These are phyloP conservation scores for Phenoliferia sp. DNA, from an alignment of 1,284 basidiomycete species.

Conservation along the genomic window DNA sequence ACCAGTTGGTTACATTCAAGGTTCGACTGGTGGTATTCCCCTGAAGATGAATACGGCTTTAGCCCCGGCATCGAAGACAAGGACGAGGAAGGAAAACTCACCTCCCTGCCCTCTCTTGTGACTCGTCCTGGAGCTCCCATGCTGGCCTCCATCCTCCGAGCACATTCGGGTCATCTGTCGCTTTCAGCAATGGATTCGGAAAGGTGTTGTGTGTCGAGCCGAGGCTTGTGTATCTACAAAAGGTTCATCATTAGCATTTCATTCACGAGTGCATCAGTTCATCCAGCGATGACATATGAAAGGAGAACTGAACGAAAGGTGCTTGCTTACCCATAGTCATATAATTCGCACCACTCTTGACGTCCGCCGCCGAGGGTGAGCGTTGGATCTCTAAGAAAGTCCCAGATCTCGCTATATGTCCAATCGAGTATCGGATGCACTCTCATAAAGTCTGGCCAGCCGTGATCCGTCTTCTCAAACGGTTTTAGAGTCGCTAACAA, in stretches of 20 bases:
- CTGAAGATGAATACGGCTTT: too few species aligned
- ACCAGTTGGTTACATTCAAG: too few species aligned
- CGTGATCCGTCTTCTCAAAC: constrained; percentile 72
- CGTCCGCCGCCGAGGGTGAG: constrained; percentile 50
- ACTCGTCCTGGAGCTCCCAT: constrained; percentile 70
- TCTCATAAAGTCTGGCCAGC: constrained; percentile 84
- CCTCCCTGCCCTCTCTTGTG: constrained; percentile 61
- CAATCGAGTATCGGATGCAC: constrained; percentile 96
- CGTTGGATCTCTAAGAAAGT: constrained; percentile 67
- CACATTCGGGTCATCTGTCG: constrained; percentile 22
- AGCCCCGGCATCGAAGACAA: too few species aligned
- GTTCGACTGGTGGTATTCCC: too few species aligned
- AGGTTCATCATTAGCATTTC: background rate
- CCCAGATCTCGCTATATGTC: constrained; percentile 86
- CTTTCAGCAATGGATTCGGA: constrained; percentile 75
- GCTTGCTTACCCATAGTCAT: constrained; percentile 74
- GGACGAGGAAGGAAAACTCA: constrained; percentile 6
- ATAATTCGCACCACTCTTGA: constrained; percentile 69
- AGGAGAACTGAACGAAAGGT: background rate
- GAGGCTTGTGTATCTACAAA: constrained; percentile 85
- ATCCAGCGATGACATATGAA: too few species aligned
- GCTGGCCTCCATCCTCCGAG: constrained; percentile 57
- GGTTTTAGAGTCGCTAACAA: constrained; percentile 53
- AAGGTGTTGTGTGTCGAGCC: constrained; percentile 93
- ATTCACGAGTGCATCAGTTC: too few species aligned